Base-by-base conservation (phyloP, 805 yeast species). In the Scheffersomyces coipomensis region DNA sequence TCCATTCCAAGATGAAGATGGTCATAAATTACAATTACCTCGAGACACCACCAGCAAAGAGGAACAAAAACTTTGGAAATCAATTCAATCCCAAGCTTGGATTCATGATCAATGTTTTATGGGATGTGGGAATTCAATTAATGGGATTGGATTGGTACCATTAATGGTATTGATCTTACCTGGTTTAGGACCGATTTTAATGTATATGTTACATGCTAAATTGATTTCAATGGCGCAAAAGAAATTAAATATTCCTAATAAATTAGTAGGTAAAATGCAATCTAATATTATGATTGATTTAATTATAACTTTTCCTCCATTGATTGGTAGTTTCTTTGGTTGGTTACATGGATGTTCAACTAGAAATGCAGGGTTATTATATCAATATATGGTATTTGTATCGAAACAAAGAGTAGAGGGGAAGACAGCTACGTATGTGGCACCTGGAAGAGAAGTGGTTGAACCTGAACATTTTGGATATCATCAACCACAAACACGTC, bases 261-360 rank as follows among this genome's bases (percentile, higher is more conserved):
- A 69, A 18, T 53, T 85, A 12, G 71, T 78, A 36, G 81, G 87
- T 4, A 80, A 85, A 52, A 71, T 91, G 78, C 81, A 86, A 42
- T 83, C 83, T 12, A 86, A 90, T 53, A 85, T 89, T 29, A 53
- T 78, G 10, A 58, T 88, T 42, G 97, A 91, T 58, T 68, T 90
- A 22, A 49, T 85, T 29, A 78, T 90, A 27, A 74, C 90, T 2
- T 66, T 91, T 24, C 83, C 91, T 0, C 98, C 98, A 0, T 48
- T 89, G 3, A 58, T 91, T 24, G 98, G 98, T 1, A 70, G 81
- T 2, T 62, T 89, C 26, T 75, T 89, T 39, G 66, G 86, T 10
- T 90, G 96, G 91, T 43, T 90, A 58, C 78, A 88, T 54, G 86
- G 82, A 2, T 86, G 96, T 55, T 86, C 95, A 6, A 87, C 97